Evolutionary conservation across 768 basidiomycete species (phyloP).

Genomic region (Phanerodontia chrysosporium): DNA sequence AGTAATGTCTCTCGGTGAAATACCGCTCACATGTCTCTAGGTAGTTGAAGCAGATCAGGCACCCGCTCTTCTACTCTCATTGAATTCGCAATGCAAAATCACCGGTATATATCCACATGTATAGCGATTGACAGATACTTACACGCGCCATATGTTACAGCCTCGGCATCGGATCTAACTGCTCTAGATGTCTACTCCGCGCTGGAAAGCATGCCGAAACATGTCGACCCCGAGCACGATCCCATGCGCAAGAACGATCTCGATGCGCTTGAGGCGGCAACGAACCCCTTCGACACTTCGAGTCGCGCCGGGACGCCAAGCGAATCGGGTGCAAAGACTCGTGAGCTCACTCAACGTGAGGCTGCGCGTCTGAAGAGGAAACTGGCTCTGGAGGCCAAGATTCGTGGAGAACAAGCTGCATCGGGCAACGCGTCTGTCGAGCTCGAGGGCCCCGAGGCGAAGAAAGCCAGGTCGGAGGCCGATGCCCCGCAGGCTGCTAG

Average conservation of each 20-base stretch:
- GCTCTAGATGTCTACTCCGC: constrained; percentile 57
- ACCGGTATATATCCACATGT: too few relatives aligned
- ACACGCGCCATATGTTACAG: too few relatives aligned
- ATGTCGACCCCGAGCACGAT: constrained; percentile 41
- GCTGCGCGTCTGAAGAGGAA: constrained; percentile 50
- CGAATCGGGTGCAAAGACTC: constrained; percentile 17
- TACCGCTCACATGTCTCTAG: constrained; percentile 22
- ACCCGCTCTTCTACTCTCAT: constrained; percentile 35
- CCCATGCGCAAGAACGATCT: constrained; percentile 29
- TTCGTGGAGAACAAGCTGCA: constrained; percentile 16
- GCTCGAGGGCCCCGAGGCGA: constrained; percentile 29
- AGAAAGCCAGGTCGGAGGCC: constrained; percentile 26
- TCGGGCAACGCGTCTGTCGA: constrained; percentile 1
- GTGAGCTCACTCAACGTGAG: constrained; percentile 40
- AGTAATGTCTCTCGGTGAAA: not conserved
- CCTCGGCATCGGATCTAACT: constrained; percentile 44
- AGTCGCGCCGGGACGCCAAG: constrained; percentile 2
- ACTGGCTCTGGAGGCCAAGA: constrained; percentile 36
- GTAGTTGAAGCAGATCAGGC: constrained; percentile 29
- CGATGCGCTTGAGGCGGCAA: constrained; percentile 6
- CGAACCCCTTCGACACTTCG: constrained; percentile 8
- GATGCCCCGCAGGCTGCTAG: not conserved
- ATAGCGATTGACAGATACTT: too few relatives aligned
- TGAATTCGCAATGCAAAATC: constrained; percentile 43
- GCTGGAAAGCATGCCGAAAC: constrained; percentile 58